A percentile compares a stretch with the other conserved stretches of the same genome.
Conservation (phyloP, 1,284 basidiomycete genomes). For the Malassezia arunalokei region DNA sequence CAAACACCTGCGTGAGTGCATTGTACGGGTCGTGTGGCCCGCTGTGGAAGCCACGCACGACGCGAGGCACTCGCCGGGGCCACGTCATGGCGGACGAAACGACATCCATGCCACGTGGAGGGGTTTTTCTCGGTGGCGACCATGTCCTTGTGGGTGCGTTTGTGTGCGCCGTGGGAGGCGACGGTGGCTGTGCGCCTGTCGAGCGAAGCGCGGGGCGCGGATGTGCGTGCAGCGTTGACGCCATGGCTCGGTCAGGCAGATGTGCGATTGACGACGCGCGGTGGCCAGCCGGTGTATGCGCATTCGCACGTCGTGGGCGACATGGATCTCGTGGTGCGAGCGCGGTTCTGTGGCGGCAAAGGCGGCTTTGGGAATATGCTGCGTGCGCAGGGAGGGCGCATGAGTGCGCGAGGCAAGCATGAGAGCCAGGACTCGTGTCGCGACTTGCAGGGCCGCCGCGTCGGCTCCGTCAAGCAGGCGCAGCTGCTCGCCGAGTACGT, state of each 20-base stretch:
- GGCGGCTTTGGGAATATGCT: slow-evolving; percentile 95
- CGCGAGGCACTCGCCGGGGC: background rate
- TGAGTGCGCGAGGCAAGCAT: slow-evolving; percentile 58
- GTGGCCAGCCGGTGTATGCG: background rate
- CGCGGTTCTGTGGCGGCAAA: slow-evolving; percentile 64
- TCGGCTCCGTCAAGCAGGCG: slow-evolving; percentile 91
- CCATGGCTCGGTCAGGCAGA: too few relatives aligned
- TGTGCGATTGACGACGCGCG: slow-evolving; percentile 7
- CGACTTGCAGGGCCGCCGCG: slow-evolving; percentile 73
- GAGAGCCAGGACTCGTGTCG: slow-evolving; percentile 84
- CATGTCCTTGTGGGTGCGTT: background rate
- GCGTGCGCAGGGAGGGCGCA: slow-evolving; percentile 87
- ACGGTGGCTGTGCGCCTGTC: background rate
- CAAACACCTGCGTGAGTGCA: slow-evolving; percentile 14
- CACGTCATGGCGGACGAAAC: too few relatives aligned
- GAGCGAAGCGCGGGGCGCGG: too few relatives aligned
- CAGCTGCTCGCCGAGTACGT: slow-evolving; percentile 85
- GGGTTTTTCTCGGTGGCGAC: background rate
- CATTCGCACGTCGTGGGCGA: background rate
- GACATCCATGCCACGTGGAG: too few relatives aligned
- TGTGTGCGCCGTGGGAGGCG: background rate
- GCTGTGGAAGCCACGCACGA: background rate
- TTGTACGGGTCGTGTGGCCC: slow-evolving; percentile 21
- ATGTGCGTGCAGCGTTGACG: too few relatives aligned
- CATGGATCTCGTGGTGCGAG: slow-evolving; percentile 22